Base-by-base conservation (phyloP, 192 early-diverging fungal genomes). In the Gaertneriomyces semiglobifer region DNA sequence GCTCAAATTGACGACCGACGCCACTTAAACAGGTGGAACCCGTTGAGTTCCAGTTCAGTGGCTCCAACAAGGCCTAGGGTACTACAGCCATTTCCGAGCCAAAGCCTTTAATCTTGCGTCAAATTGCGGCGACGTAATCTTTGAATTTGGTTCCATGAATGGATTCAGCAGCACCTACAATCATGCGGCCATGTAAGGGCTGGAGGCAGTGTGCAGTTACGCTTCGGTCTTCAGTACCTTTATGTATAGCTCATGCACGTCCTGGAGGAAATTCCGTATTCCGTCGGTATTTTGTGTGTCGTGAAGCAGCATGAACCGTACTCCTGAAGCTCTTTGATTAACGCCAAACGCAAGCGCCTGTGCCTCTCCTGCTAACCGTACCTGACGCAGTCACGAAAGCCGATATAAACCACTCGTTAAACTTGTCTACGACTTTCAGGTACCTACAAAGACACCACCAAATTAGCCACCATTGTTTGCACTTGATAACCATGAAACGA, bases 391-490 rank as follows among this genome's bases (percentile, higher is more conserved):
- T 88, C 9, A 98, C 90, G 65, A 92, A 97, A 12, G 92, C 91
- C 10, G 93, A 93, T 41, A 97, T 89, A 69, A 85, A 88, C 78
- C 86, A 90, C 69, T 99, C 94, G 66, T 98, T 96, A 77, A 95
- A 98, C 65, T 88, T 85, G 79, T 99, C 97, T 44, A 99, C 88
- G 2, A 88, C 85, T 70, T 95, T 96, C 40, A 98, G 79, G 64
- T 94, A 98, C 86, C 93, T 94, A 58, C n/a, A 65, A 18, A 20
- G 16, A 14, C 56, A 14, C 11, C 0, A 57, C 11, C 16, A 76
- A 6, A 6, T 38, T 45, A 10, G n/a, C n/a, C 63, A 9, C 61
- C 19, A 54, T 8, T 40, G 18, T 58, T 58, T 33, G 33, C 33
- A n/a, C 6, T 16, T 10, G 33, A 12, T 8, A 14, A 8, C 4